Percentiles rank a stretch among this genome's conserved stretches.
These are phyloP conservation scores for Suillus tomentosus DNA, from an alignment of 768 basidiomycete genomes.

Conservation along the genomic window DNA sequence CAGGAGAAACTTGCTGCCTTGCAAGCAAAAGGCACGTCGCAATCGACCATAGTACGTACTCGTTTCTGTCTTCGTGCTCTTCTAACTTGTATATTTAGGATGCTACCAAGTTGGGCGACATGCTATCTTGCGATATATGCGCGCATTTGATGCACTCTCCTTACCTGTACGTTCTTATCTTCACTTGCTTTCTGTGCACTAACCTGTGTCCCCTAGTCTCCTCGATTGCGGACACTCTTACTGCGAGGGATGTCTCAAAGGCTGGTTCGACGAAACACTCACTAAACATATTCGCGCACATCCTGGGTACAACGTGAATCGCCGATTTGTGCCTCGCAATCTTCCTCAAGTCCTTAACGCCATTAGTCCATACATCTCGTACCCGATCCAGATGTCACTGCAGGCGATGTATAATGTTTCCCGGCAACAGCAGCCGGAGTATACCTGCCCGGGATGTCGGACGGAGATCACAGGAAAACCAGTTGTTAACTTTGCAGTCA, in stretches of 20 bases:
- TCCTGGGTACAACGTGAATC: constrained; percentile 45
- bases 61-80: background rate
- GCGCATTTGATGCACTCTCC: constrained; percentile 65
- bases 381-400: constrained; percentile 21
- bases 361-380: constrained; percentile 11
- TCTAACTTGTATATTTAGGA: constrained; percentile 33
- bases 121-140: constrained; percentile 66
- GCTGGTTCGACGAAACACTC: constrained; percentile 53
- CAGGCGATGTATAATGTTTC: constrained; percentile 22
- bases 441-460: constrained; percentile 72
- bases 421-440: constrained; percentile 46
- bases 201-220: constrained; percentile 42
- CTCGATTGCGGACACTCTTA: constrained; percentile 71
- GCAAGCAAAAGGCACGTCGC: background rate
- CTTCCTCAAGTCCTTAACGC: constrained; percentile 21
- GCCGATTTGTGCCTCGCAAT: constrained; percentile 21
- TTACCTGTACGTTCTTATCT: constrained; percentile 49
- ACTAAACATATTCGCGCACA: constrained; percentile 48
- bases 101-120: constrained; percentile 50
- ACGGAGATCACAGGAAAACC: constrained; percentile 50
- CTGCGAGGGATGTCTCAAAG: constrained; percentile 60
- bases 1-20: background rate
- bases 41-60: background rate
- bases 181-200: constrained; percentile 7
- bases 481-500: constrained; percentile 62